A percentile compares a stretch with the other conserved stretches of the same genome.
These are phyloP conservation scores for Clarireedia hainanense DNA, from an alignment of 2,329 filamentous ascomycete genomes.

Conservation along the genomic window DNA sequence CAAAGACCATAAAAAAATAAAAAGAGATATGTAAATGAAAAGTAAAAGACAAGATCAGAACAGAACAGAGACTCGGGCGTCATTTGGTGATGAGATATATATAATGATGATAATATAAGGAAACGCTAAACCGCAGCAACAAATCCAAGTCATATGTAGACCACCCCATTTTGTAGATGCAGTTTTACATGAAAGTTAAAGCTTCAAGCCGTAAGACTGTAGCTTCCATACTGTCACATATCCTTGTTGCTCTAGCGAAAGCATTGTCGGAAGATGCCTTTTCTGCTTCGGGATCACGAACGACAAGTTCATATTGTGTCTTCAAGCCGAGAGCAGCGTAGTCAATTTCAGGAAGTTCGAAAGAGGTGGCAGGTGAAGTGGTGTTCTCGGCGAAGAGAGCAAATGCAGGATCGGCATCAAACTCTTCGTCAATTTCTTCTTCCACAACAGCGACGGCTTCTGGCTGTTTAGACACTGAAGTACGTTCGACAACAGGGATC, in stretches of 20 bases:
- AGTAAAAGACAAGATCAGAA: background rate
- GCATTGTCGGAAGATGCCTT: slow-evolving; percentile 28
- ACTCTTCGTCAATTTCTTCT: slow-evolving; percentile 42
- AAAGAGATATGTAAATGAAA: background rate
- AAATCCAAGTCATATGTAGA: slow-evolving; percentile 9
- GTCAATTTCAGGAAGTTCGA: slow-evolving; percentile 35
- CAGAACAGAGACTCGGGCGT: too few relatives aligned
- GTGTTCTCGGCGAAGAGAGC: slow-evolving; percentile 45
- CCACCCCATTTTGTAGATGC: background rate
- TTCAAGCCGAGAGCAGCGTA: slow-evolving; percentile 50
- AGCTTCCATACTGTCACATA: slow-evolving; percentile 23
- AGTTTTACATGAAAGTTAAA: slow-evolving; percentile 18
- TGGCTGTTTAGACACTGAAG: slow-evolving; percentile 19
- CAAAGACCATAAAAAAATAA: background rate
- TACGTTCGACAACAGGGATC: slow-evolving; percentile 38
- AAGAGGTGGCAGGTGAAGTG: slow-evolving; percentile 24
- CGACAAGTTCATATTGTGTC: slow-evolving; percentile 59
- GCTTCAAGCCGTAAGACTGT: slow-evolving; percentile 21
- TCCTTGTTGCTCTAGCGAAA: slow-evolving; percentile 18
- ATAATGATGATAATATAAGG: background rate
- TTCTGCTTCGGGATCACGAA: slow-evolving; percentile 42
- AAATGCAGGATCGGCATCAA: slow-evolving; percentile 55
- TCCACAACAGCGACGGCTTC: slow-evolving; percentile 15
- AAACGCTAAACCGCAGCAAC: slow-evolving; percentile 20
- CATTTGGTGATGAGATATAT: background rate